A percentile compares a stretch with the other conserved stretches of the same genome.
phyloP scores from a whole-genome alignment of 2,329 filamentous ascomycete species.

The Ophiostoma novo-ulmi region DNA sequence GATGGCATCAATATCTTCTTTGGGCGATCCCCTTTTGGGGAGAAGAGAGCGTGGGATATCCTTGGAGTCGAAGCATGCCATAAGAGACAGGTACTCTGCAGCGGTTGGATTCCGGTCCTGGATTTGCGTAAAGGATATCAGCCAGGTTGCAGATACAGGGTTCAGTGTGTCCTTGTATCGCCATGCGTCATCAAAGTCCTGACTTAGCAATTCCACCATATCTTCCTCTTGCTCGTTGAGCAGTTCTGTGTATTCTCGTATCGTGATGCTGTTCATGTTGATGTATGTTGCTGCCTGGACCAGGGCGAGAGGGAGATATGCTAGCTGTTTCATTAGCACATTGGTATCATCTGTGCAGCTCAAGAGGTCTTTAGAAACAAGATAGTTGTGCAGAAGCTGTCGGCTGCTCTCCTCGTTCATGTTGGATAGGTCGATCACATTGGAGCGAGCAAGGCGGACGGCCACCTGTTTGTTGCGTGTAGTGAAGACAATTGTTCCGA shows the following conservation, averaged over 20 bases:
- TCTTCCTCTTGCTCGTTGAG: background rate
- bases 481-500: constrained; percentile 1
- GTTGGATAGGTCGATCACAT: background rate
- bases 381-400: background rate
- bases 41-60: background rate
- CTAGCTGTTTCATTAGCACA: background rate
- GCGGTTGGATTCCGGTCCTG: background rate
- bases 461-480: background rate
- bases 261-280: background rate
- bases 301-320: background rate
- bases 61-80: constrained; percentile 2
- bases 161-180: background rate
- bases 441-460: background rate
- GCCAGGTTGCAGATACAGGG: background rate
- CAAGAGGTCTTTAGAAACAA: background rate
- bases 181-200: background rate
- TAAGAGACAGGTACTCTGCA: background rate
- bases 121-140: constrained; percentile 1
- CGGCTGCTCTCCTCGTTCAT: background rate
- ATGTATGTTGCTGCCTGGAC: background rate
- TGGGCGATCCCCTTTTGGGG: background rate
- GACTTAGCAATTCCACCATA: background rate
- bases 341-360: background rate
- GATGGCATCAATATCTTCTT: background rate
- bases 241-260: background rate